Base-by-base conservation (phyloP, 192 early-diverging fungal species). In the Phlyctochytrium planicorne region DNA sequence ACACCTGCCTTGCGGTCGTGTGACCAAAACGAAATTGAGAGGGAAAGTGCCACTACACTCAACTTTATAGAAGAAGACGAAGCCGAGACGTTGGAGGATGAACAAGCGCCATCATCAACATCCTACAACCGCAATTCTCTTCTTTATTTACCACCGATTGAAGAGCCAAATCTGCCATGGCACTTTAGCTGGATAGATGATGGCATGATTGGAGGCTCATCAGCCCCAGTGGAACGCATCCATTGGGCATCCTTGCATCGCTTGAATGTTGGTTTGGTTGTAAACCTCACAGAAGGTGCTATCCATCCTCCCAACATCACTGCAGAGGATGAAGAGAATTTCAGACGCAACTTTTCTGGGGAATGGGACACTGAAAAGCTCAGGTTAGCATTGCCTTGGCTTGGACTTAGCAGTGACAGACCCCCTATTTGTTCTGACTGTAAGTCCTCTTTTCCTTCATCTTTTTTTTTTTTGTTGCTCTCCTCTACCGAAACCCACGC, bases 171-270 rank as follows among this genome's bases (percentile, higher is more conserved):
- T 30, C 72, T 80, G 50, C 81, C 81, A 1, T 80, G 78, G 78
- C 81, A 83, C 68, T 71, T 68, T 37, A 67, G 53, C 30, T 83
- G 70, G 68, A 75, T 83, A 30, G 81, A 79, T 33, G 78, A 83
- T 52, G 68, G 65, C 24, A 65, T 64, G 63, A 70, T 83, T 27
- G 78, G 73, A n/a, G 81, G 81, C 12, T 72, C 68, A 34, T 60
- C 47, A 23, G 76, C 74, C 20, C 80, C 80, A n/a, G 69, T 72
- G n/a, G 81, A 83, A 60, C 72, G 75, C 25, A 27, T 56, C n/a
- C 75, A 83, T 63, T 80, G 69, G 52, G 40, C 40, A 0, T 70
- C 81, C 1, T 47, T 83, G n/a, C 23, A 30, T 20, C 71, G 73
- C 12, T 36, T 52, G 2, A 55, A 61, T 6, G 75, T 83, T 12